Conservation (phyloP, 1,284 basidiomycete genomes). For the Ceratobasidium sp. region DNA sequence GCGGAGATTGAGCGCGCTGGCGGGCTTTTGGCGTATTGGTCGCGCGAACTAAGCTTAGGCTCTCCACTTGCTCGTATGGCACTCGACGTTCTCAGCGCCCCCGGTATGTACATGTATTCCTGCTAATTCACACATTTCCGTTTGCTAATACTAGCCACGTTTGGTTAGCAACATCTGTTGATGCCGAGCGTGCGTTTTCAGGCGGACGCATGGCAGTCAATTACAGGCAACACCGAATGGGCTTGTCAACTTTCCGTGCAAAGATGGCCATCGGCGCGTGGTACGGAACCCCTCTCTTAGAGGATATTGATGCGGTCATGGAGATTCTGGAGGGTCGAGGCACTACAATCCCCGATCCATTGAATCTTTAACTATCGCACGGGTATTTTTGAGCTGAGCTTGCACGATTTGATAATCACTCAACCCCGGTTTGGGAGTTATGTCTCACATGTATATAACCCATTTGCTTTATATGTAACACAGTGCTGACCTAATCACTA, state of each 20-base stretch:
- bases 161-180: conserved; percentile 7
- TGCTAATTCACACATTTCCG: neutral
- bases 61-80: conserved; percentile 9
- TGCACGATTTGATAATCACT: too few species aligned
- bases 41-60: neutral
- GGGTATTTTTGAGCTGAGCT: too few species aligned
- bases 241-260: conserved; percentile 1
- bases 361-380: too few species aligned
- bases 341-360: neutral
- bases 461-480: too few species aligned
- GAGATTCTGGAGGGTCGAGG: neutral
- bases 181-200: conserved; percentile 23
- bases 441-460: too few species aligned
- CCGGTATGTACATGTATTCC: conserved; percentile 1
- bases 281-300: conserved; percentile 7
- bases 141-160: neutral
- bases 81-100: conserved; percentile 11
- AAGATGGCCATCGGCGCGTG: conserved; percentile 25
- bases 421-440: too few species aligned
- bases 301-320: neutral
- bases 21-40: conserved; percentile 3
- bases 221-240: conserved; percentile 19
- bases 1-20: neutral
- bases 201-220: conserved; percentile 22
- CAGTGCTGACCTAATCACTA: too few species aligned